phyloP scores from a whole-genome alignment of 352 stramenopile genomes.

The Globisporangium rhizosaccharum region DNA sequence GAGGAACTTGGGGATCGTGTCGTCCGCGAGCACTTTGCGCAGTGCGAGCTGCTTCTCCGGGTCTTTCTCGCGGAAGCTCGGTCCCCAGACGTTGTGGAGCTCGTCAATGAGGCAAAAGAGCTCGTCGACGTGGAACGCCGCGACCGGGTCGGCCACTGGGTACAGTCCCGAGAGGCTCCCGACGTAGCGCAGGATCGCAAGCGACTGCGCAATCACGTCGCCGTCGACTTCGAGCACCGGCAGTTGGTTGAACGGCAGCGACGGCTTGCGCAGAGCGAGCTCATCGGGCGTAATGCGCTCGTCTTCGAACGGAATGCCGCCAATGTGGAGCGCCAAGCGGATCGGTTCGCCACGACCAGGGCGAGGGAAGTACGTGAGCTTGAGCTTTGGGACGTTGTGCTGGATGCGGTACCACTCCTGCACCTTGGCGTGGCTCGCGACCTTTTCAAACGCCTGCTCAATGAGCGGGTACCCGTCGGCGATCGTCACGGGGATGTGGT shows the following conservation, averaged over 20 bases:
- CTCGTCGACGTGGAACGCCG: slow-evolving; percentile 25
- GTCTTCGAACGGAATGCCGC: slow-evolving; percentile 45
- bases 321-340: slow-evolving; percentile 37
- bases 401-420: slow-evolving; percentile 22
- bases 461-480: slow-evolving; percentile 23
- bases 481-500: slow-evolving; percentile 32
- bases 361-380: slow-evolving; percentile 49
- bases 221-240: slow-evolving; percentile 27
- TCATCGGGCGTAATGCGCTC: slow-evolving; percentile 30
- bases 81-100: slow-evolving; percentile 13
- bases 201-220: slow-evolving; percentile 10
- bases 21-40: slow-evolving; percentile 21
- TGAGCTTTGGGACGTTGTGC: slow-evolving; percentile 23
- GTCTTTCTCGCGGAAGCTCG: slow-evolving; percentile 24
- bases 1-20: slow-evolving; percentile 22
- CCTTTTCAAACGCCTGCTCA: slow-evolving; percentile 23
- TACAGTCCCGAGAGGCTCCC: slow-evolving; percentile 36
- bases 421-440: slow-evolving; percentile 24
- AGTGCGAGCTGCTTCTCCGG: slow-evolving; percentile 28
- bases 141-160: slow-evolving; percentile 23
- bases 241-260: slow-evolving; percentile 32
- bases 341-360: slow-evolving; percentile 43
- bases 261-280: slow-evolving; percentile 22
- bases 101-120: slow-evolving; percentile 25
- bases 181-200: slow-evolving; percentile 53